phyloP scores from a whole-genome alignment of 78 protist species.

The Emiliania huxleyi region DNA sequence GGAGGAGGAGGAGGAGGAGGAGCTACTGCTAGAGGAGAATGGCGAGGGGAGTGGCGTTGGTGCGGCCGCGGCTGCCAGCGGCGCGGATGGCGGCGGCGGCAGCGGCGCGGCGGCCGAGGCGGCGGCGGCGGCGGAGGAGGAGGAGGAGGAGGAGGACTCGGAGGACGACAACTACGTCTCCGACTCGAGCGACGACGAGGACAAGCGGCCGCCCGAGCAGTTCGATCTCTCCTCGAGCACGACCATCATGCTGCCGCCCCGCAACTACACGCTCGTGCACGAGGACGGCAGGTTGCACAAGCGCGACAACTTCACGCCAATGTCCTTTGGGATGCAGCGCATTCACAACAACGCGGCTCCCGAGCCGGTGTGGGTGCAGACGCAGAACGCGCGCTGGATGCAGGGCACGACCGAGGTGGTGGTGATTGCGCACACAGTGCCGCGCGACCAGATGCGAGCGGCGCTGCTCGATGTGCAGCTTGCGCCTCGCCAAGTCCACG shows the following conservation, averaged over 20 bases:
- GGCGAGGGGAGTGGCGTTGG: not conserved
- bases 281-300: not conserved
- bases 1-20: not conserved
- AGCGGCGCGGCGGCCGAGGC: not conserved
- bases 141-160: no score
- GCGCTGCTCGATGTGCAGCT: not conserved
- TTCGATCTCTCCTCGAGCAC: not conserved
- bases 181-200: no score
- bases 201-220: not conserved
- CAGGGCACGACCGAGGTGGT: not conserved
- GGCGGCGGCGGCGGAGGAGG: not conserved
- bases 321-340: slow-evolving; percentile 24
- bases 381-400: not conserved
- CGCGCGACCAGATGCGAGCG: not conserved
- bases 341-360: not conserved
- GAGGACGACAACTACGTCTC: no score
- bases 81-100: not conserved
- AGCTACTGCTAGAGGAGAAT: not conserved
- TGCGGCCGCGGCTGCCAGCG: not conserved
- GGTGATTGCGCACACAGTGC: not conserved
- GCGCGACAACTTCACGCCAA: not conserved
- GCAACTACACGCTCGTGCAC: not conserved
- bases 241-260: not conserved
- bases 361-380: slow-evolving; percentile 29
- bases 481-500: not conserved